Conservation (phyloP, 2,329 filamentous ascomycete species). For the Claviceps purpurea region DNA sequence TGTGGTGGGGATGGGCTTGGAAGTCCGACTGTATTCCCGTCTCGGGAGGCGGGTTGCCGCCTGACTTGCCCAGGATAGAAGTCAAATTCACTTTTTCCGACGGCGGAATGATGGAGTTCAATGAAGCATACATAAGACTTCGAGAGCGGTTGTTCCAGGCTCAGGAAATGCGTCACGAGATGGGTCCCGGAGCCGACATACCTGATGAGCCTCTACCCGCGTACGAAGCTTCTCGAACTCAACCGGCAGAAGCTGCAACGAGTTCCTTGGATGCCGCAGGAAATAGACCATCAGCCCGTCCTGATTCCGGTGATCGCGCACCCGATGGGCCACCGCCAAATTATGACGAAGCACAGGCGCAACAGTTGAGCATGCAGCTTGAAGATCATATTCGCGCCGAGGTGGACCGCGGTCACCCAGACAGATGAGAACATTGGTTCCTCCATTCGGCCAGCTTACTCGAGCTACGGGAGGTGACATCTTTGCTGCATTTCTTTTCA, state of each 20-base stretch:
- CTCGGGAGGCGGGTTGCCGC: constrained; percentile 67
- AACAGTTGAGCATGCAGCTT: constrained; percentile 42
- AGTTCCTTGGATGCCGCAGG: constrained; percentile 11
- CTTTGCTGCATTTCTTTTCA: not conserved
- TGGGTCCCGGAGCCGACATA: constrained; percentile 49
- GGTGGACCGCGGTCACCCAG: constrained; percentile 42
- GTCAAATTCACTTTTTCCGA: constrained; percentile 85
- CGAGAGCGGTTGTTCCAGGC: constrained; percentile 74
- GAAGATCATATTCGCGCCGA: constrained; percentile 64
- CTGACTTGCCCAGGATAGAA: constrained; percentile 59
- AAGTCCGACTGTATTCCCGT: constrained; percentile 68
- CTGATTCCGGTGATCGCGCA: constrained; percentile 24
- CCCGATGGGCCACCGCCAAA: constrained; percentile 72
- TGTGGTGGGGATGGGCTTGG: constrained; percentile 93
- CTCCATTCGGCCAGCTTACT: not conserved
- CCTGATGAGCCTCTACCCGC: constrained; percentile 79
- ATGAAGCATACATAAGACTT: constrained; percentile 67
- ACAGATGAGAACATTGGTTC: constrained; percentile 11
- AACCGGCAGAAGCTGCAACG: constrained; percentile 16
- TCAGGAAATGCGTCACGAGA: constrained; percentile 59
- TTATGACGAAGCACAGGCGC: constrained; percentile 83
- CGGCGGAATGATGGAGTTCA: constrained; percentile 87
- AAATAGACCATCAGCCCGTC: constrained; percentile 22
- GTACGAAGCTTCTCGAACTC: constrained; percentile 50
- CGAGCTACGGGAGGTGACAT: not conserved